Percentiles rank a stretch among this genome's conserved stretches.
These are phyloP conservation scores for Pythium graminicola DNA, from an alignment of 352 stramenopile genomes.

Conservation along the genomic window DNA sequence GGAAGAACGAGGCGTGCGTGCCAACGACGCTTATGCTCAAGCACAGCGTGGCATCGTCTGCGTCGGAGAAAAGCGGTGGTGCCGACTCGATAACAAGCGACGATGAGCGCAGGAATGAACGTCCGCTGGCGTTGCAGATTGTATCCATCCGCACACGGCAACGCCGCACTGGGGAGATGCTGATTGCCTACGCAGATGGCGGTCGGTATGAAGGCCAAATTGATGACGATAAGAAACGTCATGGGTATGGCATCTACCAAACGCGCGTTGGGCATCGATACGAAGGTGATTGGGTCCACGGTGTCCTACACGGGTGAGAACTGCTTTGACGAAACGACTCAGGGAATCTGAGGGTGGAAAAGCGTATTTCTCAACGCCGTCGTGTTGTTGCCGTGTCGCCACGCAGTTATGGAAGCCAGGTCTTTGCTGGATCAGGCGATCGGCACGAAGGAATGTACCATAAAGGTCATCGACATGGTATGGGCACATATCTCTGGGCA, in stretches of 20 bases:
- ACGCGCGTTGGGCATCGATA: conserved; percentile 58
- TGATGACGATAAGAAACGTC: conserved; percentile 39
- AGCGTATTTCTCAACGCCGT: conserved; percentile 9
- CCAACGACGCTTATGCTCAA: not conserved
- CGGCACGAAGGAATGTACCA: conserved; percentile 85
- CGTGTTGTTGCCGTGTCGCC: conserved; percentile 9
- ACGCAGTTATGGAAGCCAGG: conserved; percentile 75
- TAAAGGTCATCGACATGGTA: conserved; percentile 78
- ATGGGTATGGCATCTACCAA: conserved; percentile 55
- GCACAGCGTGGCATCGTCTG: conserved; percentile 17
- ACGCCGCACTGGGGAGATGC: conserved; percentile 22
- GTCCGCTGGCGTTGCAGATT: conserved; percentile 33
- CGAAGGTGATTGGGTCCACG: conserved; percentile 75
- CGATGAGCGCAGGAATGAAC: conserved; percentile 14
- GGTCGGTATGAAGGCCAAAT: conserved; percentile 59
- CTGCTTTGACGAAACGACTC: conserved; percentile 18
- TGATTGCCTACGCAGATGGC: conserved; percentile 59
- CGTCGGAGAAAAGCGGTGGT: not conserved
- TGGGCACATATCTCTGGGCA: conserved; percentile 80
- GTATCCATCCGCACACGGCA: conserved; percentile 44
- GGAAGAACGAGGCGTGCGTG: conserved; percentile 22
- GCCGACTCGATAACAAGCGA: conserved; percentile 10
- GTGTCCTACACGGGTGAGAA: conserved; percentile 76
- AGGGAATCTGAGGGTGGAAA: conserved; percentile 20
- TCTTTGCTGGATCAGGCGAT: conserved; percentile 72